Evolutionary conservation across 75 land plant genomes (phyloP).

Genomic region (Adiantum capillusveneris): DNA sequence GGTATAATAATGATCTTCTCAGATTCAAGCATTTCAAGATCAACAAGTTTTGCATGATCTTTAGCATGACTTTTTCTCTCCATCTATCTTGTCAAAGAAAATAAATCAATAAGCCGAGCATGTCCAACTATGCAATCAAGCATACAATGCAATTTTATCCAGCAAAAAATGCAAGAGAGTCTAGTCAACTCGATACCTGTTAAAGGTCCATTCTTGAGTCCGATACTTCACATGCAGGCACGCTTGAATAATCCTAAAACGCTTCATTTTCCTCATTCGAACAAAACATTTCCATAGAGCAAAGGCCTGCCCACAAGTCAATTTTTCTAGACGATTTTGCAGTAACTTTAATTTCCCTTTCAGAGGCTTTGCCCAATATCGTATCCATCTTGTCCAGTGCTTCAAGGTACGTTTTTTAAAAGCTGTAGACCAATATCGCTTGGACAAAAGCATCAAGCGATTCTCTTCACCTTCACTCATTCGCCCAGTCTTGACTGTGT

Average conservation of each 20-base stretch:
- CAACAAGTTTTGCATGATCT: conserved; percentile 3
- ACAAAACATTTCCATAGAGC: conserved; percentile 20
- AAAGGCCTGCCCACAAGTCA: conserved; percentile 17
- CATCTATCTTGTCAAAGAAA: conserved; percentile 5
- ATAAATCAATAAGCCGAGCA: too few species aligned
- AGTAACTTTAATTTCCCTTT: conserved; percentile 17
- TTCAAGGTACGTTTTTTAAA: neutral
- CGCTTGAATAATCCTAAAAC: conserved; percentile 14
- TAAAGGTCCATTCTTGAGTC: conserved; percentile 5
- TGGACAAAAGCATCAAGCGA: conserved; percentile 9
- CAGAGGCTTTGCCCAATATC: conserved; percentile 19
- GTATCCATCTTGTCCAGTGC: conserved; percentile 20
- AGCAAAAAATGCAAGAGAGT: too few species aligned
- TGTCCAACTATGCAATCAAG: too few species aligned
- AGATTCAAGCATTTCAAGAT: neutral
- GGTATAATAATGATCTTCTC: conserved; percentile 8
- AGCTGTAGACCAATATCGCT: conserved; percentile 6
- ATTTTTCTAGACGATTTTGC: conserved; percentile 21
- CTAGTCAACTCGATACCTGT: conserved; percentile 7
- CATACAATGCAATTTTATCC: too few species aligned
- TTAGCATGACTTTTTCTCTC: conserved; percentile 5
- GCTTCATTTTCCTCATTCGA: conserved; percentile 9
- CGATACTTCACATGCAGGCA: neutral
- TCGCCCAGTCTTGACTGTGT: neutral
- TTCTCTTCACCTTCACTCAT: conserved; percentile 13